Evolutionary conservation across 2,329 filamentous ascomycete genomes (phyloP), one percentile per base, ranked within the genome.

Genomic region (Capronia epimyces): DNA sequence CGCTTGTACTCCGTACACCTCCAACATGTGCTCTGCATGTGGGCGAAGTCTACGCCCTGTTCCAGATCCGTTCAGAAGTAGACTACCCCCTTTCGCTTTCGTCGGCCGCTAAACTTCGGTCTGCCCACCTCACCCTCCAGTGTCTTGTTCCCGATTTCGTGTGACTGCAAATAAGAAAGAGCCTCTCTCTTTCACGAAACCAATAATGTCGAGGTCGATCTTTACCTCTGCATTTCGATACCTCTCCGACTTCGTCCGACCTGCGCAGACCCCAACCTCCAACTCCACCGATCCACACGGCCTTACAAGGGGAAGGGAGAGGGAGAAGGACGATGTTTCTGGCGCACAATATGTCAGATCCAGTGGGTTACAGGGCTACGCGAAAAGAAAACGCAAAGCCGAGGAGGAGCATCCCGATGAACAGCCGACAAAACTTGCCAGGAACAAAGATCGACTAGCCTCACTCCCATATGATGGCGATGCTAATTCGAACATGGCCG

Each of bases 341-440:
- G 22, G 13, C 20, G 9, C 7, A 13, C 20, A 42, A 42, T 4
- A 4, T 43, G 3, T n/a, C 27, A 20, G 42, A 20, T 22, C 29
- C 6, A 41, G 15, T 31, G 13, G 8, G n/a, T 13, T 29, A 16
- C 40, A 16, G 34, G 41, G 41, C 12, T 20, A 27, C n/a, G 21
- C 20, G 22, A 43, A 41, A 15, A 54, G 34, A 44, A 60, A 60
- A 42, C 43, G 55, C 12, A 56, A 50, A 39, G 34, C 45, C 16
- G 46, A 43, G 10, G 51, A 57, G 15, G 37, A 49, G 15, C 31
- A 55, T 22, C 22, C 13, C 29, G 52, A 44, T 20, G 44, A 32
- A 10, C 56, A 32, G 25, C 29, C 50, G 7, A 49, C 49, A 25
- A 52, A 42, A 29, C 55, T 46, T 16, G 27, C 46, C 6, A 31